phyloP scores from a whole-genome alignment of 345 rosid species.

The Hibiscus trionum region DNA sequence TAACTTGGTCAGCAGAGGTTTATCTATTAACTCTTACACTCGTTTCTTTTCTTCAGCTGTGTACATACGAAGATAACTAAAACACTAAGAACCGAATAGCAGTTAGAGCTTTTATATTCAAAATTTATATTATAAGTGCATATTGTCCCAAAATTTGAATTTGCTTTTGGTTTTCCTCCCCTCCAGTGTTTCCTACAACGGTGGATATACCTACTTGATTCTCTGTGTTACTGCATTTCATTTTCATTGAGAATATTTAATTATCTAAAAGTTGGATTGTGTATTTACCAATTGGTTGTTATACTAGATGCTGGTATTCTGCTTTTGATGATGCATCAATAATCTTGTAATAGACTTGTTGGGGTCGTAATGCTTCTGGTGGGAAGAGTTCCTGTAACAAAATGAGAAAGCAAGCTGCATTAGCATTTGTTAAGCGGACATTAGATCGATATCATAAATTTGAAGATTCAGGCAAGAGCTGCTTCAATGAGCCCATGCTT shows the following conservation, averaged over 20 bases:
- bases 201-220: background rate
- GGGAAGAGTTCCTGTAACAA: constrained; percentile 76
- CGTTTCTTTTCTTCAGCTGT: constrained; percentile 1
- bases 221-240: background rate
- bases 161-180: background rate
- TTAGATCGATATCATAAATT: constrained; percentile 58
- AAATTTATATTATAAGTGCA: background rate
- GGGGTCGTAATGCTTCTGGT: constrained; percentile 52
- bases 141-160: background rate
- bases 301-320: background rate
- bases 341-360: constrained; percentile 41
- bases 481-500: constrained; percentile 71
- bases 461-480: constrained; percentile 78
- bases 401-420: constrained; percentile 78
- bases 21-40: background rate
- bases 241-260: background rate
- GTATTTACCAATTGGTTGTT: background rate
- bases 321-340: constrained; percentile 14
- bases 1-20: background rate
- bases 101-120: background rate
- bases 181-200: background rate
- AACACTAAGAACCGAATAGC: background rate
- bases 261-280: background rate
- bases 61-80: background rate
- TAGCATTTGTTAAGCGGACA: constrained; percentile 68